Conservation (phyloP, 805 yeast genomes). For the Maudiozyma serrabonitensis region DNA sequence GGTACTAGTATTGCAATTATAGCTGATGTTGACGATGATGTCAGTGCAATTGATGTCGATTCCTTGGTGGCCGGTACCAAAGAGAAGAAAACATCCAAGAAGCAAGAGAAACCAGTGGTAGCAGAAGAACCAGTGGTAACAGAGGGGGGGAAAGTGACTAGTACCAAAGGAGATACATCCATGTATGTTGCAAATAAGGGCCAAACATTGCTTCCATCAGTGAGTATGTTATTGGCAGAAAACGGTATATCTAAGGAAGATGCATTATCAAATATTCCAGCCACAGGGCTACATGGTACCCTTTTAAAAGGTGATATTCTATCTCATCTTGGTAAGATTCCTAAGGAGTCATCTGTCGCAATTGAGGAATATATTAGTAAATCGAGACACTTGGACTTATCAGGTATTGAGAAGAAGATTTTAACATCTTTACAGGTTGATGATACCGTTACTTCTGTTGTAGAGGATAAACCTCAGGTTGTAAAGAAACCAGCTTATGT, state of each 20-base stretch:
- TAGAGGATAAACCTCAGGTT: not conserved
- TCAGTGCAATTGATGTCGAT: slow-evolving; percentile 28
- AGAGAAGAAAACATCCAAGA: slow-evolving; percentile 6
- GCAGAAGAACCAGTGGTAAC: not conserved
- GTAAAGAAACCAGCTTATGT: slow-evolving; percentile 17
- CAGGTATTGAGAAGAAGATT: slow-evolving; percentile 42
- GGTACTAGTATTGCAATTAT: slow-evolving; percentile 83
- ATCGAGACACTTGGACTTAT: slow-evolving; percentile 58
- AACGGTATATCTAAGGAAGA: slow-evolving; percentile 58
- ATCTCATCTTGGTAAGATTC: slow-evolving; percentile 68
- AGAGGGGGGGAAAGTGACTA: not conserved
- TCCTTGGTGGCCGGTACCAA: slow-evolving; percentile 12
- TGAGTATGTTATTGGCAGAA: slow-evolving; percentile 49
- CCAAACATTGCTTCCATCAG: slow-evolving; percentile 74
- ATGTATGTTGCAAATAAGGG: slow-evolving; percentile 44
- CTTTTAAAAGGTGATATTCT: slow-evolving; percentile 85
- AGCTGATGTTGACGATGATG: slow-evolving; percentile 84
- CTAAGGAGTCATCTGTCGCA: slow-evolving; percentile 41
- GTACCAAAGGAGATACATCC: not conserved
- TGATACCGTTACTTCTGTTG: not conserved
- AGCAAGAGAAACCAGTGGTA: not conserved
- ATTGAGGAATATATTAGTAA: slow-evolving; percentile 49
- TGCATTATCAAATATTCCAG: slow-evolving; percentile 61
- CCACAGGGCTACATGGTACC: slow-evolving; percentile 86
- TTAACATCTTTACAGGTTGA: slow-evolving; percentile 1